phyloP scores from a whole-genome alignment of 2,329 filamentous ascomycete species.

The Aspergillus neoniger region DNA sequence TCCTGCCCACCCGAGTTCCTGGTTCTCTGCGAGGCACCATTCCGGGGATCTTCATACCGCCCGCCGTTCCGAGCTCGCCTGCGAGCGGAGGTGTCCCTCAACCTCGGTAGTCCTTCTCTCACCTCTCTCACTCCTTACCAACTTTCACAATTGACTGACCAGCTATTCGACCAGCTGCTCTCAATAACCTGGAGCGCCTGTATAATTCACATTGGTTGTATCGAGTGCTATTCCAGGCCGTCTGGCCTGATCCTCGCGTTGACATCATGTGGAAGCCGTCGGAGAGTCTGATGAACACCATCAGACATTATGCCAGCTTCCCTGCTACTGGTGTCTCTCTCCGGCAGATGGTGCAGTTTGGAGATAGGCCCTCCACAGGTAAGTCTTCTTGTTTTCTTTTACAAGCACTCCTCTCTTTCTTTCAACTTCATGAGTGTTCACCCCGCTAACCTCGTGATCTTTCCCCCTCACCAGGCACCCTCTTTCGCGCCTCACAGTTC shows the following conservation, averaged over 20 bases:
- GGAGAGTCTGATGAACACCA: constrained; percentile 90
- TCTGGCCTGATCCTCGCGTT: constrained; percentile 27
- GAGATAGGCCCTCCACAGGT: constrained; percentile 89
- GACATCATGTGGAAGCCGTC: constrained; percentile 85
- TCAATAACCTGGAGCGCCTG: not conserved
- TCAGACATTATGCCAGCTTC: constrained; percentile 95
- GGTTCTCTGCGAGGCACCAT: not conserved
- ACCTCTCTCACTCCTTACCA: constrained; percentile 1
- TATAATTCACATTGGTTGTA: constrained; percentile 4
- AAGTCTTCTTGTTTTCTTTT: constrained; percentile 32
- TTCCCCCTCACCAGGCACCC: constrained; percentile 64
- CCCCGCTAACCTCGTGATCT: constrained; percentile 19
- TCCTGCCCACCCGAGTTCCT: not conserved
- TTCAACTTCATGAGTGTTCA: constrained; percentile 9
- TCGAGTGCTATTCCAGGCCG: constrained; percentile 26
- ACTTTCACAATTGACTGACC: constrained; percentile 1
- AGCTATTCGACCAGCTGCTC: constrained; percentile 1
- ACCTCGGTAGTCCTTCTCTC: constrained; percentile 33
- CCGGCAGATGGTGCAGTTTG: constrained; percentile 99
- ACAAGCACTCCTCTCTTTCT: not conserved
- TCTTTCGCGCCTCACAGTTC: constrained; percentile 97
- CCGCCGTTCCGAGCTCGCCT: constrained; percentile 11
- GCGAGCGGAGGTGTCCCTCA: constrained; percentile 19
- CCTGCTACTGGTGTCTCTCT: constrained; percentile 94
- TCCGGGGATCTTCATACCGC: constrained; percentile 9